Evolutionary conservation across 306 rosid genomes (phyloP).

Genomic region (Phaseolus lunatus): DNA sequence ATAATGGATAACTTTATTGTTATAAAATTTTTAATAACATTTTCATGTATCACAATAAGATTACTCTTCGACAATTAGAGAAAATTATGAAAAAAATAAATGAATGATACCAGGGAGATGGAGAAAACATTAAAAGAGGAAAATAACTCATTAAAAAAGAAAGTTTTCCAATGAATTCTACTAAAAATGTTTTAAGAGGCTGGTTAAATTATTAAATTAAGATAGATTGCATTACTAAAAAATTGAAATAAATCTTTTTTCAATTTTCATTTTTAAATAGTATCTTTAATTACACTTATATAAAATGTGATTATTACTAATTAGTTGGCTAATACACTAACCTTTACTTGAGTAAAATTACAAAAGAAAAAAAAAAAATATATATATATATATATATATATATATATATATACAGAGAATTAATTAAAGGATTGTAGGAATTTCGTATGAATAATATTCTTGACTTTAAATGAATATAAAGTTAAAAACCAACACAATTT

Average conservation of each 20-base stretch:
- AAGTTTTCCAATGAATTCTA: background rate
- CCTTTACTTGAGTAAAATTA: conserved; percentile 10
- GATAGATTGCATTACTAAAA: background rate
- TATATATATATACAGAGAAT: no score
- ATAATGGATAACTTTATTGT: no score
- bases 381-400: no score
- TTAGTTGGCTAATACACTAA: conserved; percentile 1
- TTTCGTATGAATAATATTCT: conserved; percentile 22
- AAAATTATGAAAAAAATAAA: no score
- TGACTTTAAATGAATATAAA: conserved; percentile 13
- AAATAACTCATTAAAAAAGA: background rate
- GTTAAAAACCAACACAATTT: background rate
- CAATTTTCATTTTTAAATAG: background rate
- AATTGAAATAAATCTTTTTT: background rate
- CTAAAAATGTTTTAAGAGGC: background rate
- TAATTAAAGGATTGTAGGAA: background rate
- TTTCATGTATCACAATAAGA: no score
- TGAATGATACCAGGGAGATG: no score
- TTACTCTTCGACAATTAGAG: no score
- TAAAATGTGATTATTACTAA: background rate
- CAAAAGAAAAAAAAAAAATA: background rate
- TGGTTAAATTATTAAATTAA: background rate
- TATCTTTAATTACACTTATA: background rate
- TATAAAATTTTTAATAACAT: no score
- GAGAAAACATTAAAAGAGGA: no score